Base-by-base conservation (phyloP, 2,329 filamentous ascomycete species). In the Samsoniella hepiali region DNA sequence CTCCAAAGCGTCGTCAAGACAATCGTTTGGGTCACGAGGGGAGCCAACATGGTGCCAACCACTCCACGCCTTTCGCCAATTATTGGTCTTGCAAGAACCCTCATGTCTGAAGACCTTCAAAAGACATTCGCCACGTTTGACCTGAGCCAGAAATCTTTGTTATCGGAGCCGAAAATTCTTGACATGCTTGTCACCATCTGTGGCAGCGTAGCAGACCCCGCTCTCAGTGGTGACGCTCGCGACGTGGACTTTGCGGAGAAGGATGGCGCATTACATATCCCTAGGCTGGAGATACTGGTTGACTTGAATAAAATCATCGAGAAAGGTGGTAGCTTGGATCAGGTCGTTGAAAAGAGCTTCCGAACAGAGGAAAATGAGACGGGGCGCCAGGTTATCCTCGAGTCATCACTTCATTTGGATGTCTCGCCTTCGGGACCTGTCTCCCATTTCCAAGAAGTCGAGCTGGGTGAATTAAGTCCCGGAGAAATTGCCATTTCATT, bases 21-120 rank as follows among this genome's bases (percentile, higher is more conserved):
- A 2, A 67, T 85, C 1, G 54, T 85, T 1, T 86, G 83, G 82
- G 65, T 83, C 22, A 80, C 80, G 0, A 70, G 72, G 0, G 78
- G 77, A 4, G 79, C 78, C 1, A 76, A 79, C 36, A 75, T 69
- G 72, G 72, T 65, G 50, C 71, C 69, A 15, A 56, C 38, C 45
- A 73, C 72, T 17, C 79, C 81, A 0, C 68, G 69, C 31, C 71
- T 73, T 13, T 73, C 80, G 2, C 73, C 77, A 0, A 74, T 82
- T 27, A 69, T 80, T n/a, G 81, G 78, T 1, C 69, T 84, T 17
- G 75, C 79, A 1, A 75, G 82, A 27, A 80, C 80, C 0, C 70
- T 84, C 9, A 76, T 79, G 54, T 84, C 82, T 0, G 82, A 84
- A 54, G 77, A 82, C 64, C 72, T 76, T 0, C 72, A 76, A 22